Percentiles rank a stretch among this genome's conserved stretches.
Conservation (phyloP, 129 eudicot species). For the Heracleum sosnowskyi region DNA sequence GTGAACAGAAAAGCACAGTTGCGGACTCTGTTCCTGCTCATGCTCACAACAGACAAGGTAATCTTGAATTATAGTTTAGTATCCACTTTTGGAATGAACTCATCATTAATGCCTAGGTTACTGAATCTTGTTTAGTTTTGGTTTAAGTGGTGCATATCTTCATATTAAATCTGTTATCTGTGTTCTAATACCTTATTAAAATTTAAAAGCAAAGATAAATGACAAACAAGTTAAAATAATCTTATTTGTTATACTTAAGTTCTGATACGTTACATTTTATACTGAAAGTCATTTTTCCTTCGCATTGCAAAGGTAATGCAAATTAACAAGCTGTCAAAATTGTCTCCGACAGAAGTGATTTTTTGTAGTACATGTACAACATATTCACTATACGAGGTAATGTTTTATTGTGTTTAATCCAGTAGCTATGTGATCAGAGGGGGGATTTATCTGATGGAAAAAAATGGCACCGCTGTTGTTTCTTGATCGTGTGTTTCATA, state of each 20-base stretch:
- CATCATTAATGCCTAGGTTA: background rate
- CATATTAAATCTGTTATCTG: background rate
- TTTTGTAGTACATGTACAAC: background rate
- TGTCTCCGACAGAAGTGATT: background rate
- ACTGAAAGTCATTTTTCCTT: too few relatives aligned
- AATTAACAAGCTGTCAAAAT: background rate
- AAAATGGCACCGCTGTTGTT: background rate
- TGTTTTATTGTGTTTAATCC: background rate
- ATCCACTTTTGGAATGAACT: background rate
- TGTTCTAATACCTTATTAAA: background rate
- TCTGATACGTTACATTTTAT: background rate
- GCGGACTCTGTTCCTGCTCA: constrained; percentile 49
- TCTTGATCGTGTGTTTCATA: background rate
- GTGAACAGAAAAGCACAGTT: constrained; percentile 44
- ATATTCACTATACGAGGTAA: too few relatives aligned
- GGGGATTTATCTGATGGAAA: background rate
- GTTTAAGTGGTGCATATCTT: background rate
- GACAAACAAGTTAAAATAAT: background rate
- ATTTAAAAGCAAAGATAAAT: background rate
- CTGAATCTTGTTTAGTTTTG: background rate
- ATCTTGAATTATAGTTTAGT: constrained; percentile 7
- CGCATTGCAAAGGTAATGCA: background rate
- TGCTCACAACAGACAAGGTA: constrained; percentile 66
- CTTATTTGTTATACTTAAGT: too few relatives aligned
- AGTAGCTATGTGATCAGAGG: background rate